phyloP scores from a whole-genome alignment of 345 rosid species.

The Brassica nigra region DNA sequence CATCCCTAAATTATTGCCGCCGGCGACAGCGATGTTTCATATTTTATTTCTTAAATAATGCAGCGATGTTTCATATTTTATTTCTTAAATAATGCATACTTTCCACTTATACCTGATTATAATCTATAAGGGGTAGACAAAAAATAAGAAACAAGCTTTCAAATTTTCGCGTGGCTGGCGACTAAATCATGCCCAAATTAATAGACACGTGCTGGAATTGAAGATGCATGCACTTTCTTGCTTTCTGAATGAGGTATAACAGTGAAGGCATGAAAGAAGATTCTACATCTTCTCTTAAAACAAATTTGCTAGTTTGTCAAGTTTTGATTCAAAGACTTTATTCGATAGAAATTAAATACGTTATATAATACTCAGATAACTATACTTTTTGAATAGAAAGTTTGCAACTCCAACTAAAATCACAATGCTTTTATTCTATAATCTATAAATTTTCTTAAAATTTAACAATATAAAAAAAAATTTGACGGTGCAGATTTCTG shows the following conservation, averaged over 20 bases:
- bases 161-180: slow-evolving; percentile 35
- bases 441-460: background rate
- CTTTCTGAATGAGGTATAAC: slow-evolving; percentile 16
- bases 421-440: background rate
- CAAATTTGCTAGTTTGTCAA: background rate
- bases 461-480: background rate
- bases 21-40: slow-evolving; percentile 3
- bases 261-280: background rate
- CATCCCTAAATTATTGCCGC: background rate
- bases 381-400: background rate
- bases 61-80: background rate
- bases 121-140: background rate
- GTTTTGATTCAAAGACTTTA: background rate
- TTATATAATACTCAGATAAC: background rate
- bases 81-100: background rate
- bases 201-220: slow-evolving; percentile 38
- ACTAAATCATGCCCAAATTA: slow-evolving; percentile 32
- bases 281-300: background rate
- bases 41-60: background rate
- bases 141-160: slow-evolving; percentile 25
- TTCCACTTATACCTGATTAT: slow-evolving; percentile 7
- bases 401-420: background rate
- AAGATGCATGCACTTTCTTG: slow-evolving; percentile 44
- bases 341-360: background rate
- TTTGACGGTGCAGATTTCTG: background rate